Base-by-base conservation (phyloP, 768 basidiomycete genomes). In the Lentinula aciculospora region DNA sequence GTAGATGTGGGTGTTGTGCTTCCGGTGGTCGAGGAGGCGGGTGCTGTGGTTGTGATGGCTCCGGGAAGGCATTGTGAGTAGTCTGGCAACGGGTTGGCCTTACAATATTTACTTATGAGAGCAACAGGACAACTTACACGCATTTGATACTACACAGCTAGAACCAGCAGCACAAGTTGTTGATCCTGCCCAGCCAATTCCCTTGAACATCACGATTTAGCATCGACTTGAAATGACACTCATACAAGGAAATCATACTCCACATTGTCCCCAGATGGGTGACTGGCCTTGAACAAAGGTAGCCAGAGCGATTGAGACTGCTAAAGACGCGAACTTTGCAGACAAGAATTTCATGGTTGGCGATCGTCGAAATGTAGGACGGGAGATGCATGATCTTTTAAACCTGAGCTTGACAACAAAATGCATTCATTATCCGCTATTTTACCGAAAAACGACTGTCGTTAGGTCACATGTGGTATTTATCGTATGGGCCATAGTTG, bases 241-340 rank as follows among this genome's bases (percentile, higher is more conserved):
- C 28, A 46, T 57, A 13, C 13, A 12, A 29, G 60, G 44, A 31
- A 64, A 61, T 63, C 70, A n/a, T 65, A 76, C 76, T 34, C 79
- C 81, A 66, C 81, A 83, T 66, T 83, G 81, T 4, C 80, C 80
- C 66, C 71, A 83, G 57, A 77, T 73, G n/a, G 29, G 76, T 62
- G 39, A 77, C 74, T 57, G 56, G 6, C 71, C 67, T 8, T 65
- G 58, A 53, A 65, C 72, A 7, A 68, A 66, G 19, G 63, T 63
- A 51, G 64, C 64, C 29, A 70, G 66, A 29, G 67, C 63, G n/a
- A 65, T 59, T 15, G 74, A 58, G 40, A 73, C 56, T 19, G 74
- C 70, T 49, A 76, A 58, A 54, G 71, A 66, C 17, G 72, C 66
- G 45, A 74, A 64, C 21, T 44, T 44, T 19, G 69, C 62, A 57